Evolutionary conservation across 2,329 filamentous ascomycete species (phyloP).

Genomic region (Penicillium sumatraense): DNA sequence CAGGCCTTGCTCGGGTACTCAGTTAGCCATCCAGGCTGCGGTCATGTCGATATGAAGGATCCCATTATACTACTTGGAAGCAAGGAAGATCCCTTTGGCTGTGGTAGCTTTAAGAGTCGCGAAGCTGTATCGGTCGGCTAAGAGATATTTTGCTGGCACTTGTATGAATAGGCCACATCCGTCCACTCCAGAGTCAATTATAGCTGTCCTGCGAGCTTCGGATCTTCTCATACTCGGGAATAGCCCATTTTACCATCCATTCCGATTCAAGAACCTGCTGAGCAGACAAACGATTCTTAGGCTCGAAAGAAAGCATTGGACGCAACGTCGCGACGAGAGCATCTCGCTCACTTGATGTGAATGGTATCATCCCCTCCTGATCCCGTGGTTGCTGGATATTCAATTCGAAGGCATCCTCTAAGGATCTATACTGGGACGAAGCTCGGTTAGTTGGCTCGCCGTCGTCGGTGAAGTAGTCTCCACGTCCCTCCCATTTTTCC

Average conservation of each 20-base stretch:
- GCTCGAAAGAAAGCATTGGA: constrained; percentile 32
- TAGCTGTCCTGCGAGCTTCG: neutral
- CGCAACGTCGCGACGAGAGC: constrained; percentile 32
- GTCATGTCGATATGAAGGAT: neutral
- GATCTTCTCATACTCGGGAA: constrained; percentile 24
- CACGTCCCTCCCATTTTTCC: neutral
- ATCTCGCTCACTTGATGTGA: constrained; percentile 13
- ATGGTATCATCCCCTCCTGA: constrained; percentile 21
- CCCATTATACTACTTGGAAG: neutral
- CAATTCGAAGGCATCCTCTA: constrained; percentile 31
- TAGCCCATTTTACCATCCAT: constrained; percentile 39
- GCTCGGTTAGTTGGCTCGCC: neutral
- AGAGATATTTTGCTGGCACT: no score
- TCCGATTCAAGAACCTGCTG: constrained; percentile 31
- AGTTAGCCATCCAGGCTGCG: neutral
- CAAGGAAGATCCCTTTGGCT: no score
- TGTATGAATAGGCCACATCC: no score
- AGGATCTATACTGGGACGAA: constrained; percentile 9
- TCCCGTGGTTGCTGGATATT: constrained; percentile 33
- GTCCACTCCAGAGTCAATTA: no score
- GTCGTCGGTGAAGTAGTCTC: neutral
- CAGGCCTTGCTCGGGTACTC: neutral
- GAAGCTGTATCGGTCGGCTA: no score
- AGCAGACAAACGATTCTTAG: constrained; percentile 29
- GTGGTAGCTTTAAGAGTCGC: no score